These are phyloP conservation scores for Rhynchospora pubera DNA, from an alignment of 176 grass and related monocot species.

Conservation along the genomic window DNA sequence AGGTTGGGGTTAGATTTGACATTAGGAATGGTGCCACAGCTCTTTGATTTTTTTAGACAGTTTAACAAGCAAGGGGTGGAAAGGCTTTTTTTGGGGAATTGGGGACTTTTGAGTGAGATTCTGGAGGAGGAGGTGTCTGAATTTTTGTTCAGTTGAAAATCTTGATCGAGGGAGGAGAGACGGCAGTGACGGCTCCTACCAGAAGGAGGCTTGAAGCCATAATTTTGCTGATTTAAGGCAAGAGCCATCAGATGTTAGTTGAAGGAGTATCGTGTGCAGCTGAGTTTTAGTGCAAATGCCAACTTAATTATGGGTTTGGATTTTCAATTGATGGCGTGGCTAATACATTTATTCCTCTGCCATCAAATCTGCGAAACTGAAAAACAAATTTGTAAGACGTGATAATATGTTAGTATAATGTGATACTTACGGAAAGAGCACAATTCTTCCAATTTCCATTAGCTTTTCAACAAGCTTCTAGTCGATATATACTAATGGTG, in stretches of 20 bases:
- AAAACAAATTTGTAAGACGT: neutral
- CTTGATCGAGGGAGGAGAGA: constrained; percentile 50
- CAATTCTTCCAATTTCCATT: neutral
- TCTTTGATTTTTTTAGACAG: neutral
- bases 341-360: constrained; percentile 14
- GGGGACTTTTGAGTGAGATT: constrained; percentile 29
- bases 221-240: constrained; percentile 26
- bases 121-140: constrained; percentile 1
- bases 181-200: constrained; percentile 43
- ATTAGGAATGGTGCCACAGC: constrained; percentile 18
- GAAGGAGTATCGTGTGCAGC: constrained; percentile 4
- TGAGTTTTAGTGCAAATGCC: constrained; percentile 6
- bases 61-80: constrained; percentile 48
- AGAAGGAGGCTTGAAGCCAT: constrained; percentile 37
- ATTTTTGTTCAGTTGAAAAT: constrained; percentile 27
- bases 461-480: neutral
- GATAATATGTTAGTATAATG: neutral
- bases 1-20: constrained; percentile 7
- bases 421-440: neutral
- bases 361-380: neutral
- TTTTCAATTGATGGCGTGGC: neutral
- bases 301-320: constrained; percentile 15
- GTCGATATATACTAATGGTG: neutral
- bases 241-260: constrained; percentile 13
- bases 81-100: constrained; percentile 38